phyloP scores from a whole-genome alignment of 495 filamentous ascomycete genomes.

The Aspergillus saccharolyticus region DNA sequence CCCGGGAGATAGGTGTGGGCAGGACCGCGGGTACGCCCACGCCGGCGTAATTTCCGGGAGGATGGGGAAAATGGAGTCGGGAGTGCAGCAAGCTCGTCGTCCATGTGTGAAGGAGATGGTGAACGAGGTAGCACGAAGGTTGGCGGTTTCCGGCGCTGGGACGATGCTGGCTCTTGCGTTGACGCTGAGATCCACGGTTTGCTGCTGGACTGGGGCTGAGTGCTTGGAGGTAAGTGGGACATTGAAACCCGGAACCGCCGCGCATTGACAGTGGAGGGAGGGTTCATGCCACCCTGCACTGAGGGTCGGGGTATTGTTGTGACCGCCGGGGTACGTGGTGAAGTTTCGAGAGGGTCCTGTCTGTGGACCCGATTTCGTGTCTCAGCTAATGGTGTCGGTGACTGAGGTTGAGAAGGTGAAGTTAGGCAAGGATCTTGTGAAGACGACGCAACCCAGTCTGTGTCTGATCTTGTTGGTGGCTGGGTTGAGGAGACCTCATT shows the following conservation, averaged over 20 bases:
- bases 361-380: conserved; percentile 1
- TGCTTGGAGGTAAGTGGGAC: conserved; percentile 18
- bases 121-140: conserved; percentile 38
- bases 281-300: conserved; percentile 21
- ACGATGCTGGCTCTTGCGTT: conserved; percentile 12
- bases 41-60: conserved; percentile 29
- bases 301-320: conserved; percentile 10
- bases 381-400: not conserved
- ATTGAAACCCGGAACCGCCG: conserved; percentile 26
- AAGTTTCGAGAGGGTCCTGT: not conserved
- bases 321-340: conserved; percentile 10
- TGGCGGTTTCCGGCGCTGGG: conserved; percentile 27
- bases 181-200: conserved; percentile 16
- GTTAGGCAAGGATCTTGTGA: conserved; percentile 15
- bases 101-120: conserved; percentile 26
- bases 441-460: conserved; percentile 15
- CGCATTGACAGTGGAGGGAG: conserved; percentile 24
- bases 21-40: conserved; percentile 24
- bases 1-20: conserved; percentile 29
- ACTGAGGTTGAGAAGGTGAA: not conserved
- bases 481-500: conserved; percentile 6
- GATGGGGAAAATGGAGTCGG: conserved; percentile 42
- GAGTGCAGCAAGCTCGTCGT: conserved; percentile 18
- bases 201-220: conserved; percentile 13
- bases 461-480: not conserved